These are phyloP conservation scores for Ehretia macrophylla DNA, from an alignment of 257 asterid genomes.

Conservation along the genomic window DNA sequence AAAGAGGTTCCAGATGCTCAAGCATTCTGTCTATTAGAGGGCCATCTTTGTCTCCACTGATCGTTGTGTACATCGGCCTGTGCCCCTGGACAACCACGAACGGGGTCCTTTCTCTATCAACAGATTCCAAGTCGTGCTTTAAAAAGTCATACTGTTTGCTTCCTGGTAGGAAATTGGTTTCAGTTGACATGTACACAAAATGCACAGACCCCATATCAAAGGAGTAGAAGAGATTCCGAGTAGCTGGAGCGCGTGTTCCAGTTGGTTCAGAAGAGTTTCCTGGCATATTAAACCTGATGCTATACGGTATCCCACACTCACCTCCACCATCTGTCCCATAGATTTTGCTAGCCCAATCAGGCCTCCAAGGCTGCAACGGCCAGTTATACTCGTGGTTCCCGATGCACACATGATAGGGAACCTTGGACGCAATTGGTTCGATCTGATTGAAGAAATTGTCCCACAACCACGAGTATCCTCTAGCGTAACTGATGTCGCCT, in stretches of 20 bases:
- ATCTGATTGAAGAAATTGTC: conserved; percentile 82
- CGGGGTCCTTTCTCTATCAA: conserved; percentile 68
- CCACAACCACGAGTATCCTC: conserved; percentile 97
- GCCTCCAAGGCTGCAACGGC: conserved; percentile 91
- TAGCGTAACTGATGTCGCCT: conserved; percentile 95
- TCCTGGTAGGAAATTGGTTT: conserved; percentile 72
- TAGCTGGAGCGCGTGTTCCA: conserved; percentile 69
- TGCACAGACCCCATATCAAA: conserved; percentile 79
- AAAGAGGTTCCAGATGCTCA: conserved; percentile 69
- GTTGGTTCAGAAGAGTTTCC: conserved; percentile 84
- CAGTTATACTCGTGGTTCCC: conserved; percentile 96
- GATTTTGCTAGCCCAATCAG: conserved; percentile 62
- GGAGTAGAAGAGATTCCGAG: conserved; percentile 78
- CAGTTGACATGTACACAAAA: conserved; percentile 83
- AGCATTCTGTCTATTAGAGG: conserved; percentile 55
- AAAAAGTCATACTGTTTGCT: conserved; percentile 75
- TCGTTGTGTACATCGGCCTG: conserved; percentile 87
- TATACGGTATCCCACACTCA: conserved; percentile 91
- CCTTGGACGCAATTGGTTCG: conserved; percentile 69
- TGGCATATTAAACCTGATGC: conserved; percentile 84
- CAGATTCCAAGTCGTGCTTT: conserved; percentile 73
- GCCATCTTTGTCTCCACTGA: conserved; percentile 52
- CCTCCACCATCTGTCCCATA: conserved; percentile 90
- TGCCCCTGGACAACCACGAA: conserved; percentile 87
- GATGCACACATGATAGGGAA: conserved; percentile 86